Percentiles rank a stretch among this genome's conserved stretches.
Conservation (phyloP, 1,284 basidiomycete species). For the Cryptococcus deneoformans region DNA sequence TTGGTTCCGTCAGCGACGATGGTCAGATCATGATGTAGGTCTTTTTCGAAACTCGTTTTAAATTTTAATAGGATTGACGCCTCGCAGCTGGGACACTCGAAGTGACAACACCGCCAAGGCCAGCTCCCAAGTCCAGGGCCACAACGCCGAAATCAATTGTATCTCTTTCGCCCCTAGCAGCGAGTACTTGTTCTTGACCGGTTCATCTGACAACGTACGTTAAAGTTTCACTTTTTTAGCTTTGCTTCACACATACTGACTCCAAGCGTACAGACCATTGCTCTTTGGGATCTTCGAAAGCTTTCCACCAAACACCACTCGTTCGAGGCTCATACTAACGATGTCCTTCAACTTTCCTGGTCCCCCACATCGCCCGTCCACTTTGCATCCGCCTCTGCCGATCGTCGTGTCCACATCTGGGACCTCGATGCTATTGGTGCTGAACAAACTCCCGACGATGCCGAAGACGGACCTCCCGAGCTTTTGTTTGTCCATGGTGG, state of each 20-base stretch:
- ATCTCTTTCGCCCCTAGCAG: conserved; percentile 85
- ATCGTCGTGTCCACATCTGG: conserved; percentile 94
- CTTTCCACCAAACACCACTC: conserved; percentile 80
- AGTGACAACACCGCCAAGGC: conserved; percentile 61
- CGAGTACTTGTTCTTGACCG: conserved; percentile 85
- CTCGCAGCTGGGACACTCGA: conserved; percentile 87
- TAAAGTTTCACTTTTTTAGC: neutral
- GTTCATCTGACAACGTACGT: conserved; percentile 85
- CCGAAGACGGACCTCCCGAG: conserved; percentile 94
- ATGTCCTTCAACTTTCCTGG: conserved; percentile 92
- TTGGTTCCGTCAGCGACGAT: conserved; percentile 97
- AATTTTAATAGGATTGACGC: neutral
- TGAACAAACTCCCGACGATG: conserved; percentile 96
- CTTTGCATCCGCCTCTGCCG: conserved; percentile 88
- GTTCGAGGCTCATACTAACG: conserved; percentile 91
- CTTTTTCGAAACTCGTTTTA: conserved; percentile 1
- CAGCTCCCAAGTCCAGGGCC: conserved; percentile 73
- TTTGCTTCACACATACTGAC: neutral
- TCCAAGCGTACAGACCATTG: conserved; percentile 63
- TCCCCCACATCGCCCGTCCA: conserved; percentile 88
- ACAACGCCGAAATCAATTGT: conserved; percentile 85
- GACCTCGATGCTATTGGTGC: conserved; percentile 89
- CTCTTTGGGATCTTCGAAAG: conserved; percentile 83
- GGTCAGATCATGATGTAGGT: conserved; percentile 85
- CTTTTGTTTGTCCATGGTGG: conserved; percentile 90